Evolutionary conservation across 2,329 filamentous ascomycete genomes (phyloP).

Genomic region (Verticillium longisporum): DNA sequence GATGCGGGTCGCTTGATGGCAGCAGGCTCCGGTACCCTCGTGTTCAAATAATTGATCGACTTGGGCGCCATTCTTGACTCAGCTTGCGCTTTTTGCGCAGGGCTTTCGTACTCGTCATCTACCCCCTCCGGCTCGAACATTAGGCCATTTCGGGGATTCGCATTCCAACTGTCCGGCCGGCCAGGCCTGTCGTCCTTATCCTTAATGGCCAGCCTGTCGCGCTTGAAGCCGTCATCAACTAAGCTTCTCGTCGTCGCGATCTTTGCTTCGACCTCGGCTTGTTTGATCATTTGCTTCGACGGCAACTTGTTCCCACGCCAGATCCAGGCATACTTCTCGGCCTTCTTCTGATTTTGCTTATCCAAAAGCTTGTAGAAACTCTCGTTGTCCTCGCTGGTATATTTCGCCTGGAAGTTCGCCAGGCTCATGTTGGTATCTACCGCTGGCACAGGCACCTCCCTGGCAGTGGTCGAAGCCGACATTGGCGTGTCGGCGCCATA

Average conservation of each 20-base stretch:
- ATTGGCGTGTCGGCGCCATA: constrained; percentile 70
- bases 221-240: constrained; percentile 48
- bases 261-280: constrained; percentile 53
- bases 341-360: constrained; percentile 77
- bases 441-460: constrained; percentile 32
- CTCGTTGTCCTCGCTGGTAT: constrained; percentile 97
- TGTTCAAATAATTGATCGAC: constrained; percentile 75
- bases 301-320: constrained; percentile 83
- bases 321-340: constrained; percentile 83
- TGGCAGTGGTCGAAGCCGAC: constrained; percentile 39
- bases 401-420: constrained; percentile 80
- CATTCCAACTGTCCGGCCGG: constrained; percentile 69
- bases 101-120: constrained; percentile 53
- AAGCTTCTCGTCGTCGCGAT: constrained; percentile 39
- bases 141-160: constrained; percentile 68
- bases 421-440: constrained; percentile 76
- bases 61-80: constrained; percentile 70
- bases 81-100: constrained; percentile 61
- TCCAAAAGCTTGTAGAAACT: constrained; percentile 91
- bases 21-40: constrained; percentile 57
- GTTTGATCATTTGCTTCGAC: constrained; percentile 69
- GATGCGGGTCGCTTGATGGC: constrained; percentile 52
- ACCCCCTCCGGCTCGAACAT: constrained; percentile 76
- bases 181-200: constrained; percentile 68
- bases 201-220: constrained; percentile 55